A percentile compares a stretch with the other conserved stretches of the same genome.
These are phyloP conservation scores for Fusarium sp. DNA, from an alignment of 2,329 filamentous ascomycete genomes.

Conservation along the genomic window DNA sequence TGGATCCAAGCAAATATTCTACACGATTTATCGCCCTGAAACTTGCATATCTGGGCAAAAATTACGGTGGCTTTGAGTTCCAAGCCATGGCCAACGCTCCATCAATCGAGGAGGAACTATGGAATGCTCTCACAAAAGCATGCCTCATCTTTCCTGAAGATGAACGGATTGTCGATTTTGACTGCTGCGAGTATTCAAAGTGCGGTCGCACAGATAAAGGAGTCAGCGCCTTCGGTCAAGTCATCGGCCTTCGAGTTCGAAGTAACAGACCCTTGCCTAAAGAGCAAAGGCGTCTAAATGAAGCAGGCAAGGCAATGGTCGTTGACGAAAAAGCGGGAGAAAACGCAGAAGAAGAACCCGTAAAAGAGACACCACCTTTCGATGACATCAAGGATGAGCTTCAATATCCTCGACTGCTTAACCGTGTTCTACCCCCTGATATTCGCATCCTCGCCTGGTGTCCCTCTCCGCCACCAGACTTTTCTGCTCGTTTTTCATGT, in stretches of 20 bases:
- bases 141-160: conserved; percentile 79
- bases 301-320: conserved; percentile 36
- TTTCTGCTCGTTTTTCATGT: conserved; percentile 93
- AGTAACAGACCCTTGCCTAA: conserved; percentile 73
- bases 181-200: conserved; percentile 90
- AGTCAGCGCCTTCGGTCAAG: conserved; percentile 96
- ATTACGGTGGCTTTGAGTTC: conserved; percentile 94
- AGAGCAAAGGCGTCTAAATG: conserved; percentile 34
- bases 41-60: conserved; percentile 89
- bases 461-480: conserved; percentile 77
- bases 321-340: conserved; percentile 27
- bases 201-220: conserved; percentile 92
- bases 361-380: conserved; percentile 47
- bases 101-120: conserved; percentile 91
- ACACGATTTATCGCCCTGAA: conserved; percentile 90
- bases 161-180: conserved; percentile 75
- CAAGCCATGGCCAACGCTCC: conserved; percentile 75
- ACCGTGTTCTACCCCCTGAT: conserved; percentile 85
- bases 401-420: conserved; percentile 82
- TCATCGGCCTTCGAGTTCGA: conserved; percentile 82
- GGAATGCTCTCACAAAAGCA: conserved; percentile 86
- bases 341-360: conserved; percentile 22
- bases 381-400: conserved; percentile 83
- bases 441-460: conserved; percentile 96
- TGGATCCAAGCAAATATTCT: conserved; percentile 82